These are phyloP conservation scores for Brettanomyces nanus DNA, from an alignment of 805 yeast genomes.

Conservation along the genomic window DNA sequence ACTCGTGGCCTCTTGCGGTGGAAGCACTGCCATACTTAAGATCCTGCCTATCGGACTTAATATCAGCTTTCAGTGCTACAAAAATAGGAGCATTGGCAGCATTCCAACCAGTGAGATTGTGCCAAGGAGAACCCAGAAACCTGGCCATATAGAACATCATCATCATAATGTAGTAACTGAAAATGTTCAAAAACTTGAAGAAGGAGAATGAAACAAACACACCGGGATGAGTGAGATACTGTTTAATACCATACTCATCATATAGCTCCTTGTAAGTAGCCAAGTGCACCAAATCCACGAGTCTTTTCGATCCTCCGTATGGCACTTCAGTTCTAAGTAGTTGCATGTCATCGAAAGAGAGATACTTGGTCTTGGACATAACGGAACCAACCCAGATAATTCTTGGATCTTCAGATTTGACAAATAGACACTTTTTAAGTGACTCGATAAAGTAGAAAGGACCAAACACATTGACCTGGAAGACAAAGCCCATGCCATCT, in stretches of 20 bases:
- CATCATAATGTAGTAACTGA: conserved; percentile 83
- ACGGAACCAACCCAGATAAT: conserved; percentile 82
- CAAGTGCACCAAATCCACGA: conserved; percentile 74
- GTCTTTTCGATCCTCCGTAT: conserved; percentile 87
- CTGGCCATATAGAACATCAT: conserved; percentile 78
- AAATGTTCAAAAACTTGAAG: conserved; percentile 61
- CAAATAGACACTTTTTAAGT: conserved; percentile 40
- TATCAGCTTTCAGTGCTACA: conserved; percentile 48
- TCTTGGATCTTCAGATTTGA: conserved; percentile 39
- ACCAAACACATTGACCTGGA: conserved; percentile 95
- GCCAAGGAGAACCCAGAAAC: conserved; percentile 77
- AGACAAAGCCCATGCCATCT: conserved; percentile 81
- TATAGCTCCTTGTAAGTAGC: conserved; percentile 52
- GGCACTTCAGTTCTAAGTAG: conserved; percentile 54
- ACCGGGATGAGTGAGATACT: conserved; percentile 89
- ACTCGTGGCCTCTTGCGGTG: conserved; percentile 55
- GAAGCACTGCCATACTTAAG: conserved; percentile 71
- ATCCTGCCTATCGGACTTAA: conserved; percentile 37
- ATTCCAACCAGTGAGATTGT: conserved; percentile 77
- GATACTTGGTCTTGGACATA: conserved; percentile 67
- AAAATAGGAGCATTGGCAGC: conserved; percentile 85
- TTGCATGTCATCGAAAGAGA: conserved; percentile 71
- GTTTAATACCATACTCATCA: conserved; percentile 45
- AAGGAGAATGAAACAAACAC: conserved; percentile 81
- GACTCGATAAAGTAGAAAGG: conserved; percentile 80